These are phyloP conservation scores for Herpetomonas tarakana DNA, from an alignment of 208 protist genomes.

Conservation along the genomic window DNA sequence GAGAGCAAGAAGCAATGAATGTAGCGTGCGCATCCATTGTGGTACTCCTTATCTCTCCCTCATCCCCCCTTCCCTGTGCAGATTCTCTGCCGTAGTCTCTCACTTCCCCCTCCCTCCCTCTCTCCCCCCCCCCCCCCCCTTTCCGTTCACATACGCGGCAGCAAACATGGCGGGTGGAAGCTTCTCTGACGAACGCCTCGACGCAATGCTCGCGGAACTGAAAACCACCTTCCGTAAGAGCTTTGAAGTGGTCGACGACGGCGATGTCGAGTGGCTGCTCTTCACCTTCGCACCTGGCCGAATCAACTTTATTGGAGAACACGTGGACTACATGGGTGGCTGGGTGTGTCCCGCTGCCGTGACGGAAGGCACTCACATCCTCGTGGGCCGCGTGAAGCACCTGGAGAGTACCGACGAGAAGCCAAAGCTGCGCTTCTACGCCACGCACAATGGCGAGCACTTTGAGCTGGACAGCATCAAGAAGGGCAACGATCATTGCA, in stretches of 20 bases:
- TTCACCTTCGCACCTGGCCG: constrained; percentile 83
- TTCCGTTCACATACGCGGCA: no score
- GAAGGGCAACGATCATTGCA: constrained; percentile 26
- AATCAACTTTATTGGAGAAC: constrained; percentile 91
- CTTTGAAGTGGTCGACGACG: constrained; percentile 35
- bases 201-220: constrained; percentile 36
- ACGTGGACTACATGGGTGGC: constrained; percentile 89
- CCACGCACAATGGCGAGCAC: constrained; percentile 47
- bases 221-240: constrained; percentile 49
- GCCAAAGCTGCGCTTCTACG: constrained; percentile 56
- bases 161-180: constrained; percentile 40
- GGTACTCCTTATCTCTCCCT: no score
- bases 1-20: no score
- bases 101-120: no score
- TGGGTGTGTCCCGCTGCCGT: constrained; percentile 74
- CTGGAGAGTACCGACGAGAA: constrained; percentile 18
- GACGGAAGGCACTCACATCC: constrained; percentile 58
- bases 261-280: constrained; percentile 70
- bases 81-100: no score
- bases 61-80: no score
- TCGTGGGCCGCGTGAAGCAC: constrained; percentile 63
- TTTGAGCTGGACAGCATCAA: constrained; percentile 40
- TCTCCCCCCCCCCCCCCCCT: no score
- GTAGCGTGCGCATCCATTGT: no score
- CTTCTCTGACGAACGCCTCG: constrained; percentile 46